Conservation (phyloP, 108 stramenopile species). For the Seminavis robusta region DNA sequence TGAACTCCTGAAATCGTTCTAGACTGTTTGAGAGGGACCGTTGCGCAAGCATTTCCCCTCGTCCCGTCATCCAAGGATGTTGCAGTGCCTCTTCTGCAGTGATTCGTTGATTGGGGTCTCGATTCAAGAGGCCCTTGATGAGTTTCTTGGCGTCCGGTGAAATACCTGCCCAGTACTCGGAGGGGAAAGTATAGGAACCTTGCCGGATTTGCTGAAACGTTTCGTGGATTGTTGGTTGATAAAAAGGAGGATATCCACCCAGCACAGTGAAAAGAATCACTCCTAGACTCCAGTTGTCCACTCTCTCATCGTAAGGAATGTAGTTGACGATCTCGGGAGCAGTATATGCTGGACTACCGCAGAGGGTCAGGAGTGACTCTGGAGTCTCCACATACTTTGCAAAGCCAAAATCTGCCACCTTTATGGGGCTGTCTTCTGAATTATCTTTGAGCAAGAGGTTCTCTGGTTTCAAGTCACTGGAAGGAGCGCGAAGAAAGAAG, state of each 20-base stretch:
- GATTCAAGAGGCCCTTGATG: conserved; percentile 56
- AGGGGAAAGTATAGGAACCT: conserved; percentile 58
- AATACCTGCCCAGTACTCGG: conserved; percentile 67
- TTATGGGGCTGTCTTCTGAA: conserved; percentile 81
- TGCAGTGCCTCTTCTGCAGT: conserved; percentile 33
- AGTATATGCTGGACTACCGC: conserved; percentile 64
- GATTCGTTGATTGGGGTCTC: conserved; percentile 35
- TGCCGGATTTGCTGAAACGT: conserved; percentile 51
- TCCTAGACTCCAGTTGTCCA: conserved; percentile 92
- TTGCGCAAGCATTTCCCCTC: background rate
- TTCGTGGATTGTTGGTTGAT: conserved; percentile 54
- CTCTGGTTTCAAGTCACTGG: conserved; percentile 91
- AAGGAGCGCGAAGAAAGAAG: too few relatives aligned
- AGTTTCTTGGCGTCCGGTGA: conserved; percentile 79
- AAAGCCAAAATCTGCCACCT: conserved; percentile 98
- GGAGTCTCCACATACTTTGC: conserved; percentile 74
- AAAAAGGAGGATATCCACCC: conserved; percentile 90
- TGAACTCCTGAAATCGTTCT: too few relatives aligned
- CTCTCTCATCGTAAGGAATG: conserved; percentile 52
- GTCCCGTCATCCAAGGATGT: conserved; percentile 40
- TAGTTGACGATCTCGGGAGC: conserved; percentile 62
- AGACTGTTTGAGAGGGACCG: too few relatives aligned
- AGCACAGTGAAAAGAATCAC: conserved; percentile 90
- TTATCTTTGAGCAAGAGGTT: conserved; percentile 76
- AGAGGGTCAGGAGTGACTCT: conserved; percentile 60